Evolutionary conservation across 116 monocot genomes (phyloP), one percentile per base, ranked within the genome.

Genomic region (Phalaenopsis hybrid): DNA sequence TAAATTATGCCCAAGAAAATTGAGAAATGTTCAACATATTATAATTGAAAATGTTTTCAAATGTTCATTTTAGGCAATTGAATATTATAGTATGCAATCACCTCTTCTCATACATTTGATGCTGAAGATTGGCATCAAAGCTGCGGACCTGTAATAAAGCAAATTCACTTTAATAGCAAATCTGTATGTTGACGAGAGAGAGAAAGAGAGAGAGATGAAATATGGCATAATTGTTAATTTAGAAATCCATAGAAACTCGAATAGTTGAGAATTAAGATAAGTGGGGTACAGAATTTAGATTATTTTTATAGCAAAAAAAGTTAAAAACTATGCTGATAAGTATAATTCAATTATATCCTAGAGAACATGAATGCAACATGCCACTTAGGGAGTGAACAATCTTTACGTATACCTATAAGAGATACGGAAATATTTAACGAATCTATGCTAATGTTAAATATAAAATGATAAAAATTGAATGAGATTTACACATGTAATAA

Each of bases 61-160:
- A 18, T 41, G 58, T 63, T 33, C 65, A 45, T 48, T 63, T 67
- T 67, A 20, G 16, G 50, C 23, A 16, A 61, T 77, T 67, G 20
- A 84, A 78, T 33, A 52, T 5, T 80, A 58, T 15, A 57, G 6
- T 77, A n/a, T 58, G 80, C 9, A 68, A 82, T 82, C 77, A 94
- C 94, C 89, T 92, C 61, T 88, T 90, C 59, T 95, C 87, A 88
- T 95, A 95, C 95, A 95, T 95, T 79, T 44, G 91, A 45, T 95
- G 83, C 85, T 93, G 79, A 79, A 89, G 83, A 52, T 85, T 74
- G 21, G 80, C 28, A 79, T 95, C 95, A 45, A 92, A 86, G 78
- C 85, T 88, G 50, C 87, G 91, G 20, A 92, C 94, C 94, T 94
- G 88, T 46, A 82, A 81, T 45, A n/a, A n/a, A 69, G 55, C 17